Base-by-base conservation (phyloP, 2,329 filamentous ascomycete species). In the Cytospora mali region DNA sequence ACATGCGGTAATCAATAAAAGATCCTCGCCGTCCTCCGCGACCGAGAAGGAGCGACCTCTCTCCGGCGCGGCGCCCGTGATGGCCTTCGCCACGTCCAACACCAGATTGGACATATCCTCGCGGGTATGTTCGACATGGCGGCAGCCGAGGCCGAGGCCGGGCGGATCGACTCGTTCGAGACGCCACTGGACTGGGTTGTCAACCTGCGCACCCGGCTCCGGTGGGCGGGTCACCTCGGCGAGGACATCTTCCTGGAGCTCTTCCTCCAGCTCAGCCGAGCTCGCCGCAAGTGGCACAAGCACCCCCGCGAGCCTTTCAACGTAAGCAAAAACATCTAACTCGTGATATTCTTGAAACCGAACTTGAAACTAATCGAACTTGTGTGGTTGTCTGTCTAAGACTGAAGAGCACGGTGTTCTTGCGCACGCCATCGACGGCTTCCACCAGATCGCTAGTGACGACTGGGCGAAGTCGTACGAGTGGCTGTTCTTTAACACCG, bases 281-380 rank as follows among this genome's bases (percentile, higher is more conserved):
- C 29, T 23, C 60, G 54, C 21, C 21, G 16, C 10, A 54, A 31
- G 9, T 62, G 60, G 60, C 23, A 58, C 16, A 23, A 16, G 6
- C 31, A 58, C 23, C 46, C 31, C 1, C 42, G 52, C 14, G 48
- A 56, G 39, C 60, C 60, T 27, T 62, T 62, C 60, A 23, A 58
- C 60, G 52, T 56, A 13, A 53, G 57, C 27, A 9, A 5, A 4
- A 31, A 2, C n/a, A 5, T 14, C 13, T 10, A 2, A 5, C 4
- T 23, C 2, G 14, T 1, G 9, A 1, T 10, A 6, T 2, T 25
- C 23, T 4, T n/a, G 1, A 27, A 16, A 16, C 4, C 4, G 10
- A 5, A 18, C 11, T 14, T 10, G 27, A 7, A 16, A 16, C 54
- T 56, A 21, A 56, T 27, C 16, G 4, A 5, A n/a, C 29, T 3